Percentiles rank a stretch among this genome's conserved stretches.
These are phyloP conservation scores for Fagopyrum esculentum DNA, from an alignment of 148 eudicot species.

Conservation along the genomic window DNA sequence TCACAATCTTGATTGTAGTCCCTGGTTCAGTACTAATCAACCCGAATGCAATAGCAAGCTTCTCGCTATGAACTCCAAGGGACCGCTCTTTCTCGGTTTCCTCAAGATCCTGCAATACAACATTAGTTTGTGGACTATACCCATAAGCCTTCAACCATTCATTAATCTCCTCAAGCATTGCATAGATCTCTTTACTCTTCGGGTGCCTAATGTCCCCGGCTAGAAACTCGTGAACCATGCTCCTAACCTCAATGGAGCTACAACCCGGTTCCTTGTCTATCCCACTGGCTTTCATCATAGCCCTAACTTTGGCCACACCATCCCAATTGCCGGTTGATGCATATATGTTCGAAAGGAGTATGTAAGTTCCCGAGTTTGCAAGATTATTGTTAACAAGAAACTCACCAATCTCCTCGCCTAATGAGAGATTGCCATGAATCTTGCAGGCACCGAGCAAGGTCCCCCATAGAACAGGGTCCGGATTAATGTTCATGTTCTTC, in stretches of 20 bases:
- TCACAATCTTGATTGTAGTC: conserved; percentile 63
- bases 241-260: conserved; percentile 75
- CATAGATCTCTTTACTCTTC: conserved; percentile 59
- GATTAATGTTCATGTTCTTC: conserved; percentile 36
- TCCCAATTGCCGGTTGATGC: conserved; percentile 72
- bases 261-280: conserved; percentile 88
- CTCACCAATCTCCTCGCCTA: conserved; percentile 63
- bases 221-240: conserved; percentile 72
- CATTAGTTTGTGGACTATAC: conserved; percentile 45
- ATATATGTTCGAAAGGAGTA: conserved; percentile 77
- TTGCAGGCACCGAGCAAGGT: conserved; percentile 78
- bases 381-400: conserved; percentile 39
- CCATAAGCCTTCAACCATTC: conserved; percentile 50
- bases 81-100: conserved; percentile 49
- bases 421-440: conserved; percentile 44
- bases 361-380: conserved; percentile 61
- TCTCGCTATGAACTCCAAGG: conserved; percentile 75
- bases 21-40: conserved; percentile 69
- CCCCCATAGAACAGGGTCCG: conserved; percentile 72
- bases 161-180: conserved; percentile 64
- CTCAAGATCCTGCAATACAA: conserved; percentile 52
- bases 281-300: conserved; percentile 63
- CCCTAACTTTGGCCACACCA: conserved; percentile 60
- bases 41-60: conserved; percentile 78
- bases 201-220: conserved; percentile 86